phyloP scores from a whole-genome alignment of 2,329 filamentous ascomycete species.

The Colletotrichum graminicola region DNA sequence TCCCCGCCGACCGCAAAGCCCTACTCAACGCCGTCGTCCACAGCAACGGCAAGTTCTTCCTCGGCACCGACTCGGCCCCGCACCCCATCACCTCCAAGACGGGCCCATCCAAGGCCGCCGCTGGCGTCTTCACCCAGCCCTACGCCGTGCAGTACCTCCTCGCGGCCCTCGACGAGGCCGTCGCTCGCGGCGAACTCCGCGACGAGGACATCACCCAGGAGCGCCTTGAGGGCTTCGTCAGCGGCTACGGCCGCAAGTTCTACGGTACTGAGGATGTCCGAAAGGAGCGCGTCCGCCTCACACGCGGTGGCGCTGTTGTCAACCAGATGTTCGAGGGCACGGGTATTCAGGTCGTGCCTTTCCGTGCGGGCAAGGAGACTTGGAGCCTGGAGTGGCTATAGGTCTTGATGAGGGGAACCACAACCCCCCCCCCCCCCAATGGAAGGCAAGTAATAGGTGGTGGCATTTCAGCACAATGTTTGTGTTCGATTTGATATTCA shows the following conservation, averaged over 20 bases:
- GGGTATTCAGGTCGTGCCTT: conserved; percentile 74
- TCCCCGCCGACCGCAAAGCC: conserved; percentile 76
- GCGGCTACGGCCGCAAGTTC: conserved; percentile 65
- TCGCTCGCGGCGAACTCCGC: conserved; percentile 63
- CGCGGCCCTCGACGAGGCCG: conserved; percentile 63
- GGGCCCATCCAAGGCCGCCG: conserved; percentile 65
- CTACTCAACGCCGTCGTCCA: conserved; percentile 74
- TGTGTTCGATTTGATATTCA: background rate
- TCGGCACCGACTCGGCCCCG: conserved; percentile 79
- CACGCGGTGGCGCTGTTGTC: conserved; percentile 67
- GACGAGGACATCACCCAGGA: conserved; percentile 67
- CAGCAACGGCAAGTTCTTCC: conserved; percentile 77
- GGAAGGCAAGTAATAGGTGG: background rate
- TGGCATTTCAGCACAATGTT: background rate
- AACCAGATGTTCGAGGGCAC: conserved; percentile 65
- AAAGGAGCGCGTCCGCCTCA: conserved; percentile 68
- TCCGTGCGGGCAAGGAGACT: conserved; percentile 71
- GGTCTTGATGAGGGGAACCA: background rate
- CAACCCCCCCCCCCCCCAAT: background rate
- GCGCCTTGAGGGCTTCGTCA: conserved; percentile 66
- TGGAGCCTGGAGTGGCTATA: conserved; percentile 65
- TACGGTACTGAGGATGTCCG: conserved; percentile 64
- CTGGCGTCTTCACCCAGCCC: conserved; percentile 85
- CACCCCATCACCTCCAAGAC: conserved; percentile 71
- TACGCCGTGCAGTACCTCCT: conserved; percentile 76